A percentile compares a stretch with the other conserved stretches of the same genome.
phyloP scores from a whole-genome alignment of 1,284 basidiomycete species.

The Tylopilus sp. region DNA sequence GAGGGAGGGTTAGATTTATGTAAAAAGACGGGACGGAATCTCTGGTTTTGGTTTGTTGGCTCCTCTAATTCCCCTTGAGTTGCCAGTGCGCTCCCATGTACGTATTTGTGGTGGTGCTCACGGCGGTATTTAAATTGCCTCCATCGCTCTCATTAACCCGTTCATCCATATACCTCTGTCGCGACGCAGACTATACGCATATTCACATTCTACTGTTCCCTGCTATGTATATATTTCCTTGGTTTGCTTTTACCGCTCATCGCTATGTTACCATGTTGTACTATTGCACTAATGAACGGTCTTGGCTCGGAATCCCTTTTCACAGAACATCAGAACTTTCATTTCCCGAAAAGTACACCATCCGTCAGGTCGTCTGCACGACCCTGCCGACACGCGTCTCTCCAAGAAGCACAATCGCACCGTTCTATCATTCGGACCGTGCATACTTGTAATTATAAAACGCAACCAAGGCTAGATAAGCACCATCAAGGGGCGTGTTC shows the following conservation, averaged over 20 bases:
- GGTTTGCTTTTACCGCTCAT: constrained; percentile 7
- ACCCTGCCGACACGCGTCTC: constrained; percentile 21
- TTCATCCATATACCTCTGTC: constrained; percentile 14
- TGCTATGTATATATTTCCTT: constrained; percentile 16
- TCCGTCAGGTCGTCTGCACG: not conserved
- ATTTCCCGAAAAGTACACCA: constrained; percentile 12
- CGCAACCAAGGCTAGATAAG: constrained; percentile 10
- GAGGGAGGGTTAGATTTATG: constrained; percentile 23
- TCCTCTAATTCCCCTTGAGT: constrained; percentile 16
- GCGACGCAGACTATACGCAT: constrained; percentile 22
- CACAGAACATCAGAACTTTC: constrained; percentile 10
- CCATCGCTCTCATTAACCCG: constrained; percentile 8
- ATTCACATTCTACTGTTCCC: constrained; percentile 18
- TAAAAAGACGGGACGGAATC: constrained; percentile 33
- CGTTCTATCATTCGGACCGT: constrained; percentile 3
- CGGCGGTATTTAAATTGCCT: constrained; percentile 10
- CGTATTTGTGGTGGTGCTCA: constrained; percentile 29
- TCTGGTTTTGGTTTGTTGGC: constrained; percentile 22
- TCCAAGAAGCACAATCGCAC: constrained; percentile 2
- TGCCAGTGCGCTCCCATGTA: constrained; percentile 21
- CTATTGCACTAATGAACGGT: constrained; percentile 10
- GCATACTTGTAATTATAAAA: constrained; percentile 11
- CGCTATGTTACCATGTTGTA: constrained; percentile 28
- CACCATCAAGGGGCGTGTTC: not conserved
- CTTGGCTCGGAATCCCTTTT: not conserved